A percentile compares a stretch with the other conserved stretches of the same genome.
phyloP scores from a whole-genome alignment of 2,329 filamentous ascomycete genomes.

The Trematosphaeria pertusa region DNA sequence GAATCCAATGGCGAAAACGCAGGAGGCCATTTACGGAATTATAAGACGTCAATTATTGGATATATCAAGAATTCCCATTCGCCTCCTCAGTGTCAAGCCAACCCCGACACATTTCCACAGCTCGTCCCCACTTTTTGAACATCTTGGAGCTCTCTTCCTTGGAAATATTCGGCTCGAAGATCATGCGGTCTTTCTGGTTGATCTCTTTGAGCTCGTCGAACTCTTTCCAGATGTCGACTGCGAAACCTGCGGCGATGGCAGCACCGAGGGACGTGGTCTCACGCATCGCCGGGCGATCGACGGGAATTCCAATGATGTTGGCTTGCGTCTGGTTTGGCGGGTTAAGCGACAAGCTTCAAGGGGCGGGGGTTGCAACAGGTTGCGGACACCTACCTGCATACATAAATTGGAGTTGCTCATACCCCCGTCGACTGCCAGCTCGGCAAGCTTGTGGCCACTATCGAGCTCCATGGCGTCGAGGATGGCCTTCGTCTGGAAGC shows the following conservation, averaged over 20 bases:
- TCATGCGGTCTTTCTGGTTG: conserved; percentile 71
- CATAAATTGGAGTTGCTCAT: conserved; percentile 88
- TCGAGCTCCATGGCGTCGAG: conserved; percentile 91
- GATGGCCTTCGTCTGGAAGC: conserved; percentile 92
- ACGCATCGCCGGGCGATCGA: conserved; percentile 85
- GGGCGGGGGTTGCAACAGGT: conserved; percentile 12
- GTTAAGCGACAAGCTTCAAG: conserved; percentile 22
- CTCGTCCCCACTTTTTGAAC: conserved; percentile 76
- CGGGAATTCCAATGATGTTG: conserved; percentile 81
- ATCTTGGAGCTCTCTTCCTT: conserved; percentile 65
- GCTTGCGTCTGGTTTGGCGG: conserved; percentile 70
- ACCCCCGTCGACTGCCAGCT: conserved; percentile 84
- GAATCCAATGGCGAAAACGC: conserved; percentile 17
- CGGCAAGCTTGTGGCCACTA: conserved; percentile 75
- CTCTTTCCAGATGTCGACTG: conserved; percentile 77
- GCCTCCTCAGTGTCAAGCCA: conserved; percentile 63
- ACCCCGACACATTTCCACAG: conserved; percentile 79
- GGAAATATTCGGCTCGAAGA: conserved; percentile 72
- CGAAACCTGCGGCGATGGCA: conserved; percentile 88
- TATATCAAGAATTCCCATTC: conserved; percentile 40
- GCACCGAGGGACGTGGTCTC: conserved; percentile 90
- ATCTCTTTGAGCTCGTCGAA: conserved; percentile 77
- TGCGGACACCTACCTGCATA: conserved; percentile 67
- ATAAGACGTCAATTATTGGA: conserved; percentile 29
- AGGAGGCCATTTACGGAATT: conserved; percentile 30